phyloP scores from a whole-genome alignment of 169 alveolate species.

The Cryptosporidium sp. region DNA sequence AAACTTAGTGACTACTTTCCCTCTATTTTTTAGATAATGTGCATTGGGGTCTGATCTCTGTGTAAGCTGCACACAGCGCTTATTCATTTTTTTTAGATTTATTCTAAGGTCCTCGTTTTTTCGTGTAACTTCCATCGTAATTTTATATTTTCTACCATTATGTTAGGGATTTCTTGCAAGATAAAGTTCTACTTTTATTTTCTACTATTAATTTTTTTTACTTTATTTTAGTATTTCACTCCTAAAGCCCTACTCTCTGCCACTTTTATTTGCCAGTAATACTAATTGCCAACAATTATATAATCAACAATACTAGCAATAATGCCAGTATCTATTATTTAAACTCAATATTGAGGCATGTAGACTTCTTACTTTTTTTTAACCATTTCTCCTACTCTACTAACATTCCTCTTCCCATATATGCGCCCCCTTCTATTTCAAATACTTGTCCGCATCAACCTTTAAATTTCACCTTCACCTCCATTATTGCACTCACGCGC shows the following conservation, averaged over 20 bases:
- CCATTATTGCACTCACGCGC: neutral
- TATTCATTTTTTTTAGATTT: conserved; percentile 21
- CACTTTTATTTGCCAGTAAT: too few species aligned
- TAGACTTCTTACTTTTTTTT: neutral
- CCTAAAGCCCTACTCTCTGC: neutral
- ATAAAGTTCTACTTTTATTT: too few species aligned
- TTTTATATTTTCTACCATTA: too few species aligned
- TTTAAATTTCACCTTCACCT: too few species aligned
- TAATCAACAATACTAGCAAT: neutral
- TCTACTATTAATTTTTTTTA: too few species aligned
- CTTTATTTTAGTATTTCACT: too few species aligned
- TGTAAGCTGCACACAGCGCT: conserved; percentile 68
- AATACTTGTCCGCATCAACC: too few species aligned
- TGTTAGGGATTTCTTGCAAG: neutral
- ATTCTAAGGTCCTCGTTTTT: neutral
- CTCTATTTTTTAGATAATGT: conserved; percentile 41
- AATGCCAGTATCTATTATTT: neutral
- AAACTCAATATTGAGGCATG: neutral
- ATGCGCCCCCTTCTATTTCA: neutral
- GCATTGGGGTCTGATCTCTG: conserved; percentile 38
- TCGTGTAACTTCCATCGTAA: neutral
- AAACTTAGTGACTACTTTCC: neutral
- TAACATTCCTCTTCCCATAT: neutral
- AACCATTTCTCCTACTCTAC: neutral
- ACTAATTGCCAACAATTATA: neutral